Evolutionary conservation across 768 basidiomycete species (phyloP).

Genomic region (Russula dissimulans): DNA sequence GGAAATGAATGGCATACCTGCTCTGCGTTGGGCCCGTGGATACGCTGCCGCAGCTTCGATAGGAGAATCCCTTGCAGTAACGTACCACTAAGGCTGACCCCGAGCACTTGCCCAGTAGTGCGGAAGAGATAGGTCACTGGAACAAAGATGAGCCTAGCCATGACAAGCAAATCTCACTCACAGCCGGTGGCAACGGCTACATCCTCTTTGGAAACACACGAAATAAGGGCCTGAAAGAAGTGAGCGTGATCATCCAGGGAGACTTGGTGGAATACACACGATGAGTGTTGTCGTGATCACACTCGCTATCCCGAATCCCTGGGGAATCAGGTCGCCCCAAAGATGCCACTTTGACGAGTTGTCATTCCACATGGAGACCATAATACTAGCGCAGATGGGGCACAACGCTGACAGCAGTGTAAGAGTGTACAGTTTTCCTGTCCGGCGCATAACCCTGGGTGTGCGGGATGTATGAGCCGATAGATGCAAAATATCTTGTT

Average conservation of each 20-base stretch:
- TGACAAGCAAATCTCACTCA: slow-evolving; percentile 34
- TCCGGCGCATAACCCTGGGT: slow-evolving; percentile 70
- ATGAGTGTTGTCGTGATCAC: slow-evolving; percentile 82
- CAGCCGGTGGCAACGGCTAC: slow-evolving; percentile 87
- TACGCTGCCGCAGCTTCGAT: slow-evolving; percentile 57
- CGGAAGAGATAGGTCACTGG: slow-evolving; percentile 89
- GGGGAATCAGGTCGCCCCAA: slow-evolving; percentile 72
- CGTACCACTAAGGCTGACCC: slow-evolving; percentile 82
- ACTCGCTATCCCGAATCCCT: slow-evolving; percentile 78
- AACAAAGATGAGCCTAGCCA: neutral
- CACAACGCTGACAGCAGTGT: slow-evolving; percentile 58
- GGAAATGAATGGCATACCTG: slow-evolving; percentile 41
- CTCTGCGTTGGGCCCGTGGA: slow-evolving; percentile 65
- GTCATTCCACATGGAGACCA: slow-evolving; percentile 61
- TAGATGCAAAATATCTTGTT: neutral
- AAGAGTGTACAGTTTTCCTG: slow-evolving; percentile 76
- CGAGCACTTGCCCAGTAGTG: slow-evolving; percentile 91
- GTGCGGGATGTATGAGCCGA: slow-evolving; percentile 3
- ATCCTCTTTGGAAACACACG: slow-evolving; percentile 68
- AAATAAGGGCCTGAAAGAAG: slow-evolving; percentile 70
- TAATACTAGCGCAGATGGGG: slow-evolving; percentile 47
- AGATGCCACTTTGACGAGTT: slow-evolving; percentile 50
- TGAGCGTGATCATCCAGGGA: slow-evolving; percentile 1
- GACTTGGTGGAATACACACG: slow-evolving; percentile 35
- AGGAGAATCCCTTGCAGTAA: slow-evolving; percentile 75